Evolutionary conservation across 2,329 filamentous ascomycete genomes (phyloP), one percentile per base, ranked within the genome.

Genomic region (Stemphylium lycopersici): DNA sequence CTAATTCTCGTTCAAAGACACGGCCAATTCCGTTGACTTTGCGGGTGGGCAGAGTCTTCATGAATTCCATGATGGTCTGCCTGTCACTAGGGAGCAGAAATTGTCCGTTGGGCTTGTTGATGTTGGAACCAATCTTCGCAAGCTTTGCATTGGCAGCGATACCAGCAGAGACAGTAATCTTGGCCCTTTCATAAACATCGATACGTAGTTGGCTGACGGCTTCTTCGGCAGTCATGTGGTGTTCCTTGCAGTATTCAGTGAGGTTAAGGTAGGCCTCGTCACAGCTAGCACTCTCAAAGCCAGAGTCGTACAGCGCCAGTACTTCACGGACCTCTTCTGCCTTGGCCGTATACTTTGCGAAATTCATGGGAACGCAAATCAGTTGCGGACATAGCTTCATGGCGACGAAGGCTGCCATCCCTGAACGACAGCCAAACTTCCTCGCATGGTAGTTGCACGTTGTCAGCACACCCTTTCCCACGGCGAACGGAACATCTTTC

Each of bases 221-320:
- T 26, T 91, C 88, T 40, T 89, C 87, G 0, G 93, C 88, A 0
- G 76, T 80, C 70, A 93, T 81, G 10, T 83, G 69, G 58, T 93
- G 87, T 31, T 86, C 83, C 10, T 78, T 65, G 68, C 93, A 96
- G 71, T 96, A 98, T 45, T 74, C 80, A 0, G 95, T 98, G 54
- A 99, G 90, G 67, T 99, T 98, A 24, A 99, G 80, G 70, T 97
- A 99, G 0, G 95, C 95, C 74, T 99, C 95, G 65, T 99, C 95
- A 61, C 96, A 93, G 70, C 92, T 96, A 0, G 93, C 91, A 65
- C 90, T 96, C 73, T 98, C 91, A 64, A 96, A 99, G 1, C 90
- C 83, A 0, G 91, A 85, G 68, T 99, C 95, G 69, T 98, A 99
- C n/a, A 88, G 82, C 10, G 86, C 88, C 13, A 99, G 79, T 1